Conservation (phyloP, 148 eudicot genomes). For the Hydrangea macrophylla region DNA sequence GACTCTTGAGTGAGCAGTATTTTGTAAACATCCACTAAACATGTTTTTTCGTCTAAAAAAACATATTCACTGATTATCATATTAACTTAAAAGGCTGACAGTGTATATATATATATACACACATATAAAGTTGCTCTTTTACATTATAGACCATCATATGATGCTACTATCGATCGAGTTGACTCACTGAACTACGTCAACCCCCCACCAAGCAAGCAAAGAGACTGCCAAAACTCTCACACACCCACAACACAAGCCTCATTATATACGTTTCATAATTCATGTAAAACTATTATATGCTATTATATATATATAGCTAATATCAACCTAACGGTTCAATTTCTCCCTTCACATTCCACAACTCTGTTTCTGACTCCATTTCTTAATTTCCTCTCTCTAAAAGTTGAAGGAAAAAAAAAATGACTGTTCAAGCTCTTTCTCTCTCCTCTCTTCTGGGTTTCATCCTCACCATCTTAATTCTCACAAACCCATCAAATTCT, state of each 20-base stretch:
- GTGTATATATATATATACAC: too few relatives aligned
- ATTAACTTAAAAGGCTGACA: too few relatives aligned
- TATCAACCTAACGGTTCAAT: neutral
- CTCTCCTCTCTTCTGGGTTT: conserved; percentile 3
- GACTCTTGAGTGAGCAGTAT: too few relatives aligned
- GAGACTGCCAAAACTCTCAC: neutral
- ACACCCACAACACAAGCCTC: neutral
- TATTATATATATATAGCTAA: neutral
- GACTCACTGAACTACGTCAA: neutral
- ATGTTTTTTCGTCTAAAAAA: too few relatives aligned
- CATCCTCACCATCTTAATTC: conserved; percentile 9
- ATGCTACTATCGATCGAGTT: neutral
- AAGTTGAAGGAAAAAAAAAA: conserved; percentile 8
- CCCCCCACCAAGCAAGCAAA: neutral
- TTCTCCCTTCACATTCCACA: too few relatives aligned
- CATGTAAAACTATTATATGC: neutral
- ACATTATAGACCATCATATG: too few relatives aligned
- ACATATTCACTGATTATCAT: too few relatives aligned
- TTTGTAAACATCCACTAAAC: too few relatives aligned
- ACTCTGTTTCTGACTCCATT: too few relatives aligned
- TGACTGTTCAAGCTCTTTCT: conserved; percentile 4
- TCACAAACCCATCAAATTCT: conserved; percentile 7
- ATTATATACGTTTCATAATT: neutral
- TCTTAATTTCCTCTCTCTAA: conserved; percentile 1
- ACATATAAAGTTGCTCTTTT: too few relatives aligned